These are phyloP conservation scores for Papiliotrema laurentii DNA, from an alignment of 1,284 basidiomycete genomes.

Conservation along the genomic window DNA sequence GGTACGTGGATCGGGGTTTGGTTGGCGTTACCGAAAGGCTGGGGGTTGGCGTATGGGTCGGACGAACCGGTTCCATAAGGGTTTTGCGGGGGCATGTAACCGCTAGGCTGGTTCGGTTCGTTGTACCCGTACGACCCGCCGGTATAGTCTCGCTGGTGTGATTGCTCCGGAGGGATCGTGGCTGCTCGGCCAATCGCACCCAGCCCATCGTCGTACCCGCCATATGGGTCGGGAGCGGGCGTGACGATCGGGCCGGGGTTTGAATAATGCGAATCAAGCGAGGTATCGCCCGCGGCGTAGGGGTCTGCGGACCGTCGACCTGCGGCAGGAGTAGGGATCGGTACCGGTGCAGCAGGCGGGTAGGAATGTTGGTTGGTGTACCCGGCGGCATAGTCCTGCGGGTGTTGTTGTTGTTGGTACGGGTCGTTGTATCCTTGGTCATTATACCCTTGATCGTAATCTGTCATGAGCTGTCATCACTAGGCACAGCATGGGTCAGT, in stretches of 20 bases:
- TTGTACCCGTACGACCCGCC: not conserved
- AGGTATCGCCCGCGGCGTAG: slow-evolving; percentile 5
- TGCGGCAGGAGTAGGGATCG: slow-evolving; percentile 16
- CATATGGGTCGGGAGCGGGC: slow-evolving; percentile 15
- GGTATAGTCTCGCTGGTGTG: slow-evolving; percentile 12
- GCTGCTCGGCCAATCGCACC: slow-evolving; percentile 24
- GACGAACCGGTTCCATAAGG: not conserved
- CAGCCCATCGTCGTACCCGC: slow-evolving; percentile 21
- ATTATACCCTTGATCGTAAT: slow-evolving; percentile 10
- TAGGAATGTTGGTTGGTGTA: slow-evolving; percentile 7
- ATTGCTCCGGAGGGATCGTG: slow-evolving; percentile 7
- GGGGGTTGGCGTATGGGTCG: not conserved
- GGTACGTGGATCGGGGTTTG: slow-evolving; percentile 5
- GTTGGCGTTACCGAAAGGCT: not conserved
- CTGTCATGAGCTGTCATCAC: not conserved
- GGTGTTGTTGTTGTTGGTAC: slow-evolving; percentile 12
- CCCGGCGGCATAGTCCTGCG: slow-evolving; percentile 7
- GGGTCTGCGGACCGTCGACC: slow-evolving; percentile 9
- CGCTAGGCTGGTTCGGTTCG: not conserved
- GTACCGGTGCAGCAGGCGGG: not conserved
- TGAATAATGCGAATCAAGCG: slow-evolving; percentile 13
- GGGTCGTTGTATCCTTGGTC: slow-evolving; percentile 15
- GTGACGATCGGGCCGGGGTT: slow-evolving; percentile 14
- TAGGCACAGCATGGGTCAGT: not conserved
- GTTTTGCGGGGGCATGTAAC: no score